Percentiles rank a stretch among this genome's conserved stretches.
These are phyloP conservation scores for Ambrosia trifida DNA, from an alignment of 129 eudicot species.

Conservation along the genomic window DNA sequence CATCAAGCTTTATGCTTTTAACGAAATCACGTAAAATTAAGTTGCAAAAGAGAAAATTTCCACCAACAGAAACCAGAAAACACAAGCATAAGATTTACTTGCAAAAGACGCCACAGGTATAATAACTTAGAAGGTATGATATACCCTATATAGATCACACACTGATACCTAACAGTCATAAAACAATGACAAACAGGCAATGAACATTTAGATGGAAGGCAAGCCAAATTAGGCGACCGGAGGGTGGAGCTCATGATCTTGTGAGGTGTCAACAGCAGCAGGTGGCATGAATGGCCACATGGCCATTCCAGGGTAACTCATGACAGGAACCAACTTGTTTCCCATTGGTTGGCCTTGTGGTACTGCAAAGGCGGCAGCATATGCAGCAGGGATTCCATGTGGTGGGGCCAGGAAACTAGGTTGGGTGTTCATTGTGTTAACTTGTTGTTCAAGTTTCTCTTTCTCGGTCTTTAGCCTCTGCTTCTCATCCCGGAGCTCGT, in stretches of 20 bases:
- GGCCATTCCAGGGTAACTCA: conserved; percentile 85
- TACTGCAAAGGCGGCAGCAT: conserved; percentile 40
- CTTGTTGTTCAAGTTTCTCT: conserved; percentile 61
- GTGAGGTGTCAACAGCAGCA: conserved; percentile 80
- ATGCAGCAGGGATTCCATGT: conserved; percentile 56
- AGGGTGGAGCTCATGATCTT: conserved; percentile 81
- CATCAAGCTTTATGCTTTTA: conserved; percentile 2
- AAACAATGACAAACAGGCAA: conserved; percentile 19
- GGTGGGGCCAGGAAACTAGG: conserved; percentile 53
- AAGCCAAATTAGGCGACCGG: conserved; percentile 76
- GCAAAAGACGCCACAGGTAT: conserved; percentile 6
- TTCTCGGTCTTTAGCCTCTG: conserved; percentile 71
- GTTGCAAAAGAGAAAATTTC: neutral
- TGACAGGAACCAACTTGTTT: conserved; percentile 64
- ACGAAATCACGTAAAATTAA: neutral
- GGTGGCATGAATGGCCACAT: conserved; percentile 99
- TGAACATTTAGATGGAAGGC: neutral
- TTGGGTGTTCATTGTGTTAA: conserved; percentile 50
- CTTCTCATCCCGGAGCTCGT: conserved; percentile 77
- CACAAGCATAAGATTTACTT: neutral
- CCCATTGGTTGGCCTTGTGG: conserved; percentile 59
- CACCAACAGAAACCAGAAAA: conserved; percentile 11
- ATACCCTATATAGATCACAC: conserved; percentile 31
- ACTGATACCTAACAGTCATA: conserved; percentile 19
- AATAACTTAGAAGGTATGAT: conserved; percentile 24